Conservation (phyloP, 2,329 filamentous ascomycete species). For the Arthrobotrys conoides region DNA sequence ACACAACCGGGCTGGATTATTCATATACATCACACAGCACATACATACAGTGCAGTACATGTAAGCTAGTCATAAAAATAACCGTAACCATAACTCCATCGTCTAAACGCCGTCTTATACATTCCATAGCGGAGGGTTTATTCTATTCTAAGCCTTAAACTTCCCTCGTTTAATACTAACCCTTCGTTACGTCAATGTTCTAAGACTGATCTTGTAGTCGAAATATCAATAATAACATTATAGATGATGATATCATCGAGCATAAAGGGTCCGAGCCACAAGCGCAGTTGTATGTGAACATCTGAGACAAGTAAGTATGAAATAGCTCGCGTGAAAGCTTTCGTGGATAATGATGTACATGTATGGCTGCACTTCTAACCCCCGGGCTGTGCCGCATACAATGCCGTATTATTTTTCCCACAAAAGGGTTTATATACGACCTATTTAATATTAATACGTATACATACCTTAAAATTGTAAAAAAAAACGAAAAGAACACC, state of each 20-base stretch:
- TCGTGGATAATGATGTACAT: neutral
- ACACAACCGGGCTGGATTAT: slow-evolving; percentile 3
- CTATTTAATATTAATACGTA: too few species aligned
- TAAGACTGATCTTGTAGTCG: neutral
- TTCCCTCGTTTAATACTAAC: neutral
- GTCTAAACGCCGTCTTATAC: slow-evolving; percentile 1
- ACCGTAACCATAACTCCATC: neutral
- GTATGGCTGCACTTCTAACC: slow-evolving; percentile 1
- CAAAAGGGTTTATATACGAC: neutral
- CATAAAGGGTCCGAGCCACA: neutral
- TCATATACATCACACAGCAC: slow-evolving; percentile 1
- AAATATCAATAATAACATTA: too few species aligned
- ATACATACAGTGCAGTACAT: neutral
- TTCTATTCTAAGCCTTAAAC: neutral
- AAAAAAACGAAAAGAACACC: neutral
- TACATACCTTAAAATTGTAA: neutral
- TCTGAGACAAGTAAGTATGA: neutral
- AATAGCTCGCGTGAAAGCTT: neutral
- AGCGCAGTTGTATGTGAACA: neutral
- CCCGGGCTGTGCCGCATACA: slow-evolving; percentile 11
- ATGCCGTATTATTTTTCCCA: slow-evolving; percentile 6
- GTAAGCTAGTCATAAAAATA: neutral
- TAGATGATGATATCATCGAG: neutral
- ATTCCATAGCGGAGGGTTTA: neutral
- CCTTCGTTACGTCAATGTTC: neutral